Evolutionary conservation across 257 asterid genomes (phyloP), one percentile per base, ranked within the genome.

Genomic region (Ballota nigra): DNA sequence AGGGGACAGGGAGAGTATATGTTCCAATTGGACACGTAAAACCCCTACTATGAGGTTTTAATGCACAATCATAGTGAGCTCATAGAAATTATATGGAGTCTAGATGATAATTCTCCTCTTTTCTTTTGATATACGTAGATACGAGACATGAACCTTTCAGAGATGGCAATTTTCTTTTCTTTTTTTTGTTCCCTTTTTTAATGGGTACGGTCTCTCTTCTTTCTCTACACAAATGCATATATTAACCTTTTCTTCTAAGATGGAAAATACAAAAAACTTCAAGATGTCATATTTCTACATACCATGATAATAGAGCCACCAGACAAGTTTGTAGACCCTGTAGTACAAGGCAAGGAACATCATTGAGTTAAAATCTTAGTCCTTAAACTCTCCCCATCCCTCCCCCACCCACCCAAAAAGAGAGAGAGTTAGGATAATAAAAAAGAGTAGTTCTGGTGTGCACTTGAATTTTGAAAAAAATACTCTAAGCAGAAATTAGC

Each of bases 271-370:
- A 19, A 16, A 49, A 77, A 74, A 26, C 1, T 13, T 18, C 5
- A 60, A 59, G 53, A 40, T 70, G 18, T 41, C 22, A 18, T 4
- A 31, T 13, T 18, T 52, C 24, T 43, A 80, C 88, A 56, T 91
- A 94, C 98, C 98, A 91, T 68, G 97, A 89, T 69, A 94, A 79
- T 28, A 94, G 81, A 62, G 97, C 91, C 69, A 94, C 96, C 71
- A 94, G 83, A 85, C 98, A 94, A 67, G 96, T 91, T 79, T 85
- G 98, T 79, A 94, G 62, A 72, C 98, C 98, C 98, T 94, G 91
- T 33, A 81, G 51, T 78, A 75, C 29, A 77, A 62, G 53, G 56
- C 62, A 72, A 66, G 60, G 28, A 69, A 71, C 74, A 81, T 79
- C 45, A 63, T 58, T 49, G 63, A 65, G 23, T 33, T 70, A 47